Conservation (phyloP, 2,329 filamentous ascomycete species). For the Cercospora sp. region DNA sequence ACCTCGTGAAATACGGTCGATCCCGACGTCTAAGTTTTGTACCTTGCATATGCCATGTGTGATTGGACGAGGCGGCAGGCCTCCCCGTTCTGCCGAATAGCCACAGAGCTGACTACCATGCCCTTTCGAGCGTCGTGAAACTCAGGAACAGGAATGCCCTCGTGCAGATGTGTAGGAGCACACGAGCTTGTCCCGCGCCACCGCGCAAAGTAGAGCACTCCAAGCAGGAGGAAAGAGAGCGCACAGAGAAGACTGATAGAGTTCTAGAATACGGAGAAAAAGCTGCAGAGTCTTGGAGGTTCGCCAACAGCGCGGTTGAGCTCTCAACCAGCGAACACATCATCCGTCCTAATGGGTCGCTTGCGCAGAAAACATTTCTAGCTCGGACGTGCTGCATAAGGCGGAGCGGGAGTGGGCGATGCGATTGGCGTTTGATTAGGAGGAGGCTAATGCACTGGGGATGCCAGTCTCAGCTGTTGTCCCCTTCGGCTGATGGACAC, state of each 20-base stretch:
- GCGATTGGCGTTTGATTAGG: slow-evolving; percentile 22
- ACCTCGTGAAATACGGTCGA: slow-evolving; percentile 19
- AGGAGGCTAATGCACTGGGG: slow-evolving; percentile 16
- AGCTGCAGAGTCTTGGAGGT: not conserved
- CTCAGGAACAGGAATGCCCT: slow-evolving; percentile 19
- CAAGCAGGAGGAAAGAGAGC: not conserved
- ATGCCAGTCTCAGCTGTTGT: slow-evolving; percentile 6
- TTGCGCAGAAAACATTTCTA: slow-evolving; percentile 20
- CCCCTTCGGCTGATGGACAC: slow-evolving; percentile 11
- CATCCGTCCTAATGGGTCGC: slow-evolving; percentile 15
- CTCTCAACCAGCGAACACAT: slow-evolving; percentile 12
- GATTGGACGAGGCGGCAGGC: slow-evolving; percentile 4
- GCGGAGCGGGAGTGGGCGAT: slow-evolving; percentile 13
- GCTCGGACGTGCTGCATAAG: slow-evolving; percentile 15
- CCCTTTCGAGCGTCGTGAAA: slow-evolving; percentile 17
- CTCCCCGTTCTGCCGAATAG: slow-evolving; percentile 8
- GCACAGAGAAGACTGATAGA: not conserved
- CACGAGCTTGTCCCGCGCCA: not conserved
- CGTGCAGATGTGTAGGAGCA: slow-evolving; percentile 7
- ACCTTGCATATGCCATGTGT: slow-evolving; percentile 20
- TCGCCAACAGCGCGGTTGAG: slow-evolving; percentile 5
- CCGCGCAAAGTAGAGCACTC: not conserved
- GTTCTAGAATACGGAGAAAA: not conserved
- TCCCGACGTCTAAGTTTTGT: slow-evolving; percentile 18
- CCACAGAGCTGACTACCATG: slow-evolving; percentile 6